phyloP scores from a whole-genome alignment of 2,329 filamentous ascomycete species.

The Juglanconis sp. region DNA sequence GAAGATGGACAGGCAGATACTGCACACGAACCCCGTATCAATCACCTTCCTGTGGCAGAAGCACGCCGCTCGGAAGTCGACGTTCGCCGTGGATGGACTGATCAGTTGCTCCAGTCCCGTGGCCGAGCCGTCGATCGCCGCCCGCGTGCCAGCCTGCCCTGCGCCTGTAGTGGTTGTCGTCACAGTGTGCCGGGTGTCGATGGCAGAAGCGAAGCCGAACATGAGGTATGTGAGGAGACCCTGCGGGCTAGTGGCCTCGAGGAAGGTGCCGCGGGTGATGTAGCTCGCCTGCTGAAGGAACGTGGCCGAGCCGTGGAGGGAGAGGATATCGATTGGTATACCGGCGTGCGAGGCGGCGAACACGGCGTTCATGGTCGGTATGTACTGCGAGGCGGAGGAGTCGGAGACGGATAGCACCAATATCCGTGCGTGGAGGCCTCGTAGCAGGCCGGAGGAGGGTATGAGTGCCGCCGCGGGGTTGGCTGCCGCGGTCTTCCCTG shows the following conservation, averaged over 20 bases:
- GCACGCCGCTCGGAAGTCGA: slow-evolving; percentile 97
- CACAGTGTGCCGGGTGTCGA: slow-evolving; percentile 54
- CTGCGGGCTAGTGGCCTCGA: slow-evolving; percentile 53
- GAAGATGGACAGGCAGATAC: slow-evolving; percentile 93
- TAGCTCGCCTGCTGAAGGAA: slow-evolving; percentile 87
- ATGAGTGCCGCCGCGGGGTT: slow-evolving; percentile 31
- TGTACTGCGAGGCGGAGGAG: slow-evolving; percentile 84
- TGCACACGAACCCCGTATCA: slow-evolving; percentile 92
- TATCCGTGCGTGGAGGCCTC: slow-evolving; percentile 73
- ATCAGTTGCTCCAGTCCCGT: slow-evolving; percentile 55
- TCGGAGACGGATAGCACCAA: slow-evolving; percentile 87
- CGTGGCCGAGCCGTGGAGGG: slow-evolving; percentile 80
- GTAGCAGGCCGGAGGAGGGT: slow-evolving; percentile 30
- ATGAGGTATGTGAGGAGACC: slow-evolving; percentile 90
- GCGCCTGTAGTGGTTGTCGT: slow-evolving; percentile 24
- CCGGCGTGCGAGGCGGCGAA: slow-evolving; percentile 87
- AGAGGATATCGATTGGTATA: slow-evolving; percentile 89
- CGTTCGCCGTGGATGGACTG: slow-evolving; percentile 75
- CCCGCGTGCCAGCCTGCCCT: slow-evolving; percentile 33
- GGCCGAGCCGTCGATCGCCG: slow-evolving; percentile 38
- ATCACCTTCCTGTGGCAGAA: slow-evolving; percentile 93
- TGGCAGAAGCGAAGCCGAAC: slow-evolving; percentile 72
- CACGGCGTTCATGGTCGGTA: slow-evolving; percentile 96
- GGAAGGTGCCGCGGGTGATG: slow-evolving; percentile 58
- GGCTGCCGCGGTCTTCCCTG: slow-evolving; percentile 26